phyloP scores from a whole-genome alignment of 129 eudicot species.

The Chrysanthemum makinoi region DNA sequence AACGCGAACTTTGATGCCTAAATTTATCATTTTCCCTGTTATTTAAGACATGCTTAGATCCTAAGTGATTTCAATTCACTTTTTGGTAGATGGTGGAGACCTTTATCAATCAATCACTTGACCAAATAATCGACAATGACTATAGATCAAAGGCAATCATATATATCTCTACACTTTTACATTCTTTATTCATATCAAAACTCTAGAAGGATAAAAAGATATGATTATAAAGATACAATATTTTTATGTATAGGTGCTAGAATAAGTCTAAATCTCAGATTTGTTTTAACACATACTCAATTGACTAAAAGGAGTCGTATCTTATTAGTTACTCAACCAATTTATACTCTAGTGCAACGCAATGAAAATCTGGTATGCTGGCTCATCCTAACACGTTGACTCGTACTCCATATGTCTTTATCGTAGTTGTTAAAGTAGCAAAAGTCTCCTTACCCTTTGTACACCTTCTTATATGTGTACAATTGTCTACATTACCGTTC shows the following conservation, averaged over 20 bases:
- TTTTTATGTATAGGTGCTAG: background rate
- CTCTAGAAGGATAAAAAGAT: background rate
- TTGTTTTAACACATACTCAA: background rate
- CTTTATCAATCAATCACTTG: constrained; percentile 27
- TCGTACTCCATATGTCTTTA: too few relatives aligned
- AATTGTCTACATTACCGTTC: too few relatives aligned
- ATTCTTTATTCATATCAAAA: constrained; percentile 10
- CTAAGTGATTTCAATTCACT: constrained; percentile 26
- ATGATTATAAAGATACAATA: background rate
- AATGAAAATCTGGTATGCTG: too few relatives aligned
- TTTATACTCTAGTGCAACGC: too few relatives aligned
- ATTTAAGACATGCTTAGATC: constrained; percentile 31
- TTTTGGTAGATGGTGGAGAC: constrained; percentile 30
- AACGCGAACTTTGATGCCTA: too few relatives aligned
- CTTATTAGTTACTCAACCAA: too few relatives aligned
- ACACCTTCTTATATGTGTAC: too few relatives aligned
- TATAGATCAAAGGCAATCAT: constrained; percentile 11
- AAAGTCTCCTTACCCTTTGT: too few relatives aligned
- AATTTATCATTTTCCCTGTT: too few relatives aligned
- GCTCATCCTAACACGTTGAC: too few relatives aligned
- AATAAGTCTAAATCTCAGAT: background rate
- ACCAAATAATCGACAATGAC: constrained; percentile 28
- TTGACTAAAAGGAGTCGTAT: too few relatives aligned
- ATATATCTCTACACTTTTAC: constrained; percentile 4
- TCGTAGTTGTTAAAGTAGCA: too few relatives aligned